Evolutionary conservation across 2,329 filamentous ascomycete genomes (phyloP).

Genomic region (Calonectria hawksworthii): DNA sequence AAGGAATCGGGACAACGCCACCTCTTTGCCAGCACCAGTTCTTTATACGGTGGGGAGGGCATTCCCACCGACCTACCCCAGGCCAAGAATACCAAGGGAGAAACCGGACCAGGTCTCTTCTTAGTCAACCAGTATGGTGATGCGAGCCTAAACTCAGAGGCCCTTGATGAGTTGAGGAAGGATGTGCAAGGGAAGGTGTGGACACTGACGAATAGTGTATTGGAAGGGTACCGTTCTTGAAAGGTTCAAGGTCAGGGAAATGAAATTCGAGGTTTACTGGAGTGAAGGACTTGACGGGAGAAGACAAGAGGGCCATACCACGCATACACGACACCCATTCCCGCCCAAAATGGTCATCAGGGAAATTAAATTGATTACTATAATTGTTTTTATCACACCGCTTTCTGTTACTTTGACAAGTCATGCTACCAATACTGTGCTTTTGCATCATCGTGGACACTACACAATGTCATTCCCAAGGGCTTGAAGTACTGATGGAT

Average conservation of each 20-base stretch:
- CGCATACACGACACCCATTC: background rate
- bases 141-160: slow-evolving; percentile 45
- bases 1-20: slow-evolving; percentile 50
- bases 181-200: slow-evolving; percentile 46
- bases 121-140: slow-evolving; percentile 49
- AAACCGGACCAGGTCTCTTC: slow-evolving; percentile 46
- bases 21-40: slow-evolving; percentile 51
- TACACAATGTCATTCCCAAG: background rate
- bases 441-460: background rate
- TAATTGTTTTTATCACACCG: background rate
- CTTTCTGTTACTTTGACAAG: background rate
- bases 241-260: background rate
- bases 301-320: background rate
- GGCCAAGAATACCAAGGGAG: slow-evolving; percentile 43
- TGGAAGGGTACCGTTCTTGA: background rate
- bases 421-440: background rate
- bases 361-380: background rate
- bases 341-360: background rate
- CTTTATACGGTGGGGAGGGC: slow-evolving; percentile 51
- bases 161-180: slow-evolving; percentile 44
- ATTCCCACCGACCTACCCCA: slow-evolving; percentile 46
- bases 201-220: slow-evolving; percentile 43
- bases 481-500: background rate
- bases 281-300: background rate
- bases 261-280: background rate